Evolutionary conservation across 495 filamentous ascomycete genomes (phyloP).

Genomic region (Penicillium samsonianum): DNA sequence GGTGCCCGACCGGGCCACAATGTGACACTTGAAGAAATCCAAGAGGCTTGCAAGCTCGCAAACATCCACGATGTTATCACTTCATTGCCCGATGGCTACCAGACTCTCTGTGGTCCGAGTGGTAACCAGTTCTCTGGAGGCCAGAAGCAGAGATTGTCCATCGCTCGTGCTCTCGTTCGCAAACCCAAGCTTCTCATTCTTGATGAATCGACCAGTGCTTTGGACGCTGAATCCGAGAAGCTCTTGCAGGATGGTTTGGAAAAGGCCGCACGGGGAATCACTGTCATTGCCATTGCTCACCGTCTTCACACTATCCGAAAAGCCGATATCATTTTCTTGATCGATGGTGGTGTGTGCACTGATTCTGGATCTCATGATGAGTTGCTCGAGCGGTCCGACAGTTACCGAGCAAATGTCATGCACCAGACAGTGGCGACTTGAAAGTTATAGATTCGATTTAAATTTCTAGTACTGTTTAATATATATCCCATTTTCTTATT

Average conservation of each 20-base stretch:
- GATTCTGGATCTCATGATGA: conserved; percentile 71
- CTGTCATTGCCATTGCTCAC: conserved; percentile 78
- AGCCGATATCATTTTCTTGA: conserved; percentile 74
- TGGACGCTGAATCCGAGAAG: conserved; percentile 73
- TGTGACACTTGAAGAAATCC: conserved; percentile 50
- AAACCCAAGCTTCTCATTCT: conserved; percentile 70
- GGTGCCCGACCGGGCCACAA: conserved; percentile 47
- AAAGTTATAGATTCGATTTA: conserved; percentile 11
- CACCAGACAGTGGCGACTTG: conserved; percentile 42
- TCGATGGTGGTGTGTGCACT: conserved; percentile 66
- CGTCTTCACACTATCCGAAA: conserved; percentile 71
- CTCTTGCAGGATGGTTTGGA: conserved; percentile 70
- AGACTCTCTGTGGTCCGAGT: conserved; percentile 64
- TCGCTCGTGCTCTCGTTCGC: conserved; percentile 74
- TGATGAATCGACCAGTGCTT: conserved; percentile 76
- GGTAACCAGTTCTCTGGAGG: conserved; percentile 70
- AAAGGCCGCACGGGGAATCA: conserved; percentile 66
- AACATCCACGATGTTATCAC: conserved; percentile 61
- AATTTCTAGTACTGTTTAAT: conserved; percentile 10
- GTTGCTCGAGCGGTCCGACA: conserved; percentile 57
- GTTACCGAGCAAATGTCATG: conserved; percentile 58
- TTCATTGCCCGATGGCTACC: conserved; percentile 59
- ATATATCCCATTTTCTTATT: not conserved
- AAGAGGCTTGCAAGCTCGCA: conserved; percentile 57
- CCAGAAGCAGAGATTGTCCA: conserved; percentile 73